Conservation (phyloP, 441 rosid species). For the Bocquillonia castaneifolia region DNA sequence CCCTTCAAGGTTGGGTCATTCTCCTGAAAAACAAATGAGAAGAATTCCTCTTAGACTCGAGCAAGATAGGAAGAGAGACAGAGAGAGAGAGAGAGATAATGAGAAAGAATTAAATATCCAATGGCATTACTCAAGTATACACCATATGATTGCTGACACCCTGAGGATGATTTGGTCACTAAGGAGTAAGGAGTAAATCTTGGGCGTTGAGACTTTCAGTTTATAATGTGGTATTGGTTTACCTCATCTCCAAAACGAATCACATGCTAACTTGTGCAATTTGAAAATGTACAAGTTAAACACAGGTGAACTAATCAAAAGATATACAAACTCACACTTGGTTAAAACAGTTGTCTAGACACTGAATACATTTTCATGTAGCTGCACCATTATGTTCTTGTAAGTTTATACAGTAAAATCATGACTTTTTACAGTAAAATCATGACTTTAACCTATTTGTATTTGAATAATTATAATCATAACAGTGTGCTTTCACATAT, state of each 20-base stretch:
- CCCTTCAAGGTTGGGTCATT: slow-evolving; percentile 86
- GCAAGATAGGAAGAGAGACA: not conserved
- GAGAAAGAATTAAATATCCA: too few relatives aligned
- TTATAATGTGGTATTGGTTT: not conserved
- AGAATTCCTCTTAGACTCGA: not conserved
- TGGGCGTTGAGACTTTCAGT: not conserved
- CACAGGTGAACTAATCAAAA: not conserved
- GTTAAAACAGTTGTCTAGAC: too few relatives aligned
- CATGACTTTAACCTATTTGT: too few relatives aligned
- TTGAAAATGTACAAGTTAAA: not conserved
- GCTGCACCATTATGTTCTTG: not conserved
- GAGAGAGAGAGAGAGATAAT: too few relatives aligned
- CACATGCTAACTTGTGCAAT: not conserved
- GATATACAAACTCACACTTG: not conserved
- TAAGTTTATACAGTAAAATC: too few relatives aligned
- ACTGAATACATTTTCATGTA: too few relatives aligned
- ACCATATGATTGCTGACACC: not conserved
- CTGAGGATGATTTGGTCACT: not conserved
- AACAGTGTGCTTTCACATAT: not conserved
- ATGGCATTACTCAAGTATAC: not conserved
- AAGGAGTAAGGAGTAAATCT: not conserved
- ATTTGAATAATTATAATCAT: too few relatives aligned
- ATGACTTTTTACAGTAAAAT: too few relatives aligned
- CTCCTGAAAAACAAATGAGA: slow-evolving; percentile 44
- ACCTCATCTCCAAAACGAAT: not conserved